phyloP scores from a whole-genome alignment of 331 rosid species.

The Cydonia oblonga region DNA sequence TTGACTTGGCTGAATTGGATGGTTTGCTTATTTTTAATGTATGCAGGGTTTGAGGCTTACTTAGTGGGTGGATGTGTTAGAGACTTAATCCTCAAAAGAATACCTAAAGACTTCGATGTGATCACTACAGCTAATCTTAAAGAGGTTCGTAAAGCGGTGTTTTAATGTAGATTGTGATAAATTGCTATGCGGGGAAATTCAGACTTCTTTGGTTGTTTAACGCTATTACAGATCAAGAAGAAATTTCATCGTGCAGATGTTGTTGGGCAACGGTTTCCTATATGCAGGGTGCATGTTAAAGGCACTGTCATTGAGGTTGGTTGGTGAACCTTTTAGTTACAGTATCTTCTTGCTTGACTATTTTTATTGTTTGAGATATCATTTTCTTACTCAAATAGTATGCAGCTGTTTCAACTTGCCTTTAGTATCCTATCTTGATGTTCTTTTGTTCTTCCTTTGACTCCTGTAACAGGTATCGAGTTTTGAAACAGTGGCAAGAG shows the following conservation, averaged over 20 bases:
- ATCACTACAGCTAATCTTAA: constrained; percentile 69
- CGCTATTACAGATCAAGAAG: constrained; percentile 38
- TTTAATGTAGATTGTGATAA: background rate
- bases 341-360: background rate
- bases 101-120: constrained; percentile 87
- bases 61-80: constrained; percentile 97
- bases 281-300: constrained; percentile 45
- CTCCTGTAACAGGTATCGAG: constrained; percentile 58
- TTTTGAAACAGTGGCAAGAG: constrained; percentile 56
- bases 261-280: constrained; percentile 75
- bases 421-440: background rate
- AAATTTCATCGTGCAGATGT: constrained; percentile 27
- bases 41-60: constrained; percentile 74
- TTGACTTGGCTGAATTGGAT: constrained; percentile 6
- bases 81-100: constrained; percentile 60
- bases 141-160: constrained; percentile 35
- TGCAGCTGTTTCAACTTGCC: background rate
- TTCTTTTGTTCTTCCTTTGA: background rate
- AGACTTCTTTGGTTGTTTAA: background rate
- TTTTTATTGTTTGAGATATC: background rate
- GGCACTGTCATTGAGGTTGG: constrained; percentile 63
- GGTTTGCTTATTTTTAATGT: background rate
- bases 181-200: background rate
- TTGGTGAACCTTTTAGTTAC: constrained; percentile 6
- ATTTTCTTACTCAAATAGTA: background rate